A percentile compares a stretch with the other conserved stretches of the same genome.
Conservation (phyloP, 805 yeast genomes). For the Cyberlindnera petersonii region DNA sequence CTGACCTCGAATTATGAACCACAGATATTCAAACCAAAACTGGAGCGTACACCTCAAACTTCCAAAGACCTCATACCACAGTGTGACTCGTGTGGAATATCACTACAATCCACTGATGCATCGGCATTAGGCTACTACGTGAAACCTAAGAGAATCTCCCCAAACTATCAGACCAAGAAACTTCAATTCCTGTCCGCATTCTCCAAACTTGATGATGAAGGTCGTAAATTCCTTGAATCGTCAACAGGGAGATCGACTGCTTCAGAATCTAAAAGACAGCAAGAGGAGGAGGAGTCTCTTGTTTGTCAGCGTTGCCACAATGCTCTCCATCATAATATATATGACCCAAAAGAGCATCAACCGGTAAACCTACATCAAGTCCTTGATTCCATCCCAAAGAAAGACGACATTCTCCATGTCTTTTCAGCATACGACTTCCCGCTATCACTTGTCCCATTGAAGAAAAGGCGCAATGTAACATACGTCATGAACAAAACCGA, state of each 20-base stretch:
- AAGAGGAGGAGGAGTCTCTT: slow-evolving; percentile 7
- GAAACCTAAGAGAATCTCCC: slow-evolving; percentile 23
- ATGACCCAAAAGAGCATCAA: slow-evolving; percentile 33
- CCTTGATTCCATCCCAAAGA: slow-evolving; percentile 34
- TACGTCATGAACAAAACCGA: slow-evolving; percentile 41
- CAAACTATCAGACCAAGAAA: slow-evolving; percentile 15
- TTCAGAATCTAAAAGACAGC: not conserved
- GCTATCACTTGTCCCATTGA: slow-evolving; percentile 29
- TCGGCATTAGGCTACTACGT: slow-evolving; percentile 42
- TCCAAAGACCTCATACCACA: not conserved
- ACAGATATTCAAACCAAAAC: slow-evolving; percentile 6
- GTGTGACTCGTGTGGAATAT: slow-evolving; percentile 59
- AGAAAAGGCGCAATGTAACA: slow-evolving; percentile 24
- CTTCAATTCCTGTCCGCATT: slow-evolving; percentile 20
- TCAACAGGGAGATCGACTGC: not conserved
- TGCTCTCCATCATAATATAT: slow-evolving; percentile 42
- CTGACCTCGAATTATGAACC: not conserved
- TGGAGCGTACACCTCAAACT: slow-evolving; percentile 1
- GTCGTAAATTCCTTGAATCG: slow-evolving; percentile 16
- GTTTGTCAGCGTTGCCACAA: slow-evolving; percentile 56
- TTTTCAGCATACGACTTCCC: slow-evolving; percentile 75
- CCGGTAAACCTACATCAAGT: slow-evolving; percentile 31
- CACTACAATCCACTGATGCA: slow-evolving; percentile 40
- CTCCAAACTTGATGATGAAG: slow-evolving; percentile 24
- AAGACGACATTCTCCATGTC: slow-evolving; percentile 52